Percentiles rank a stretch among this genome's conserved stretches.
Evolutionary conservation across 2,329 filamentous ascomycete genomes (phyloP).

Genomic region (Hymenotorrendiella dingleyae): DNA sequence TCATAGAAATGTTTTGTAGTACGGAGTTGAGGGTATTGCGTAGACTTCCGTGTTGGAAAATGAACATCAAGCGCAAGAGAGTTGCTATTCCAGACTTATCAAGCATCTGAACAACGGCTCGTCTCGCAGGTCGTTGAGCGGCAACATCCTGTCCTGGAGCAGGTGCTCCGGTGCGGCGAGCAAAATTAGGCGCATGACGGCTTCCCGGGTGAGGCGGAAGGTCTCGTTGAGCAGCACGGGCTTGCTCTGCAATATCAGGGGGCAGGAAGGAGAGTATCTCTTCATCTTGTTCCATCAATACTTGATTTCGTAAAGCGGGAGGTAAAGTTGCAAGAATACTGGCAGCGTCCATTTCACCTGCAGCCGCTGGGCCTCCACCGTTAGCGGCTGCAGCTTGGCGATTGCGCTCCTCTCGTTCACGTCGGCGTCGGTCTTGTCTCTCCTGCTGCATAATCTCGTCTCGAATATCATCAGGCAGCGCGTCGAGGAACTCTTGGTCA

Average conservation of each 20-base stretch:
- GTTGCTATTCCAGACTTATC: conserved; percentile 95
- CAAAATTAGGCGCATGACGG: conserved; percentile 24
- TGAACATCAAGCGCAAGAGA: conserved; percentile 97
- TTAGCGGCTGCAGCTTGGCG: conserved; percentile 60
- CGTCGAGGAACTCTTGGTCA: conserved; percentile 89
- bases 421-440: conserved; percentile 77
- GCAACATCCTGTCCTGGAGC: conserved; percentile 26
- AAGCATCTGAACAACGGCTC: conserved; percentile 89
- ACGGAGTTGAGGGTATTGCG: conserved; percentile 80
- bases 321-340: conserved; percentile 90
- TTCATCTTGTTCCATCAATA: conserved; percentile 87
- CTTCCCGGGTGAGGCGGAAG: conserved; percentile 24
- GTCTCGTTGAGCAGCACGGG: conserved; percentile 58
- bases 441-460: conserved; percentile 89
- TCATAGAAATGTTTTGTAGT: conserved; percentile 87
- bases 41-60: conserved; percentile 82
- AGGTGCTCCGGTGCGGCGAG: conserved; percentile 47
- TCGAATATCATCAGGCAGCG: conserved; percentile 82
- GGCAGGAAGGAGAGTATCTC: conserved; percentile 80
- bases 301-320: conserved; percentile 74
- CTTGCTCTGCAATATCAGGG: conserved; percentile 79
- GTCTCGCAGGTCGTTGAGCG: conserved; percentile 58
- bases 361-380: conserved; percentile 45
- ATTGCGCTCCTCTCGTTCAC: conserved; percentile 66
- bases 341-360: conserved; percentile 79